Conservation (phyloP, 1,284 basidiomycete species). For the Leccinum discolor region DNA sequence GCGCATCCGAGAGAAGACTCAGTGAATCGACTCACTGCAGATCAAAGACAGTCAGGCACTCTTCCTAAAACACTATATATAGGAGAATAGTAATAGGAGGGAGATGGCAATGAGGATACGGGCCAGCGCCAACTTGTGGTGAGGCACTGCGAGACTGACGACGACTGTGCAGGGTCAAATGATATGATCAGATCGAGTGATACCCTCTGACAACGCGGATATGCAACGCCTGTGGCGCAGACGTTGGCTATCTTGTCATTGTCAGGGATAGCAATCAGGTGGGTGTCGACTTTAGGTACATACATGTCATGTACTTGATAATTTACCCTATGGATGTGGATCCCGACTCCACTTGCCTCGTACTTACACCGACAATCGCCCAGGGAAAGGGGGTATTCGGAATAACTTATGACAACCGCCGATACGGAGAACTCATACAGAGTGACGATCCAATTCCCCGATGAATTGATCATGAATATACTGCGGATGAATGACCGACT, state of each 20-base stretch:
- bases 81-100: slow-evolving; percentile 5
- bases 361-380: slow-evolving; percentile 2
- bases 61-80: not conserved
- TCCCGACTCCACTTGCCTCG: slow-evolving; percentile 5
- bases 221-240: slow-evolving; percentile 5
- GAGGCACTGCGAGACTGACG: slow-evolving; percentile 7
- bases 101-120: slow-evolving; percentile 5
- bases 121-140: slow-evolving; percentile 3
- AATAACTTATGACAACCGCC: slow-evolving; percentile 1
- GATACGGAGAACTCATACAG: slow-evolving; percentile 1
- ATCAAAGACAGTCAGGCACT: slow-evolving; percentile 2
- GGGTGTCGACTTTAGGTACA: slow-evolving; percentile 12
- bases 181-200: slow-evolving; percentile 20
- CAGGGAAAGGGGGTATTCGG: not conserved
- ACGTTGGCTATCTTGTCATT: slow-evolving; percentile 8
- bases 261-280: slow-evolving; percentile 3
- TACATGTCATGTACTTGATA: not conserved
- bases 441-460: slow-evolving; percentile 2
- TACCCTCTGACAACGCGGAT: slow-evolving; percentile 21
- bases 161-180: slow-evolving; percentile 18
- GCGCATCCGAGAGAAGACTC: not conserved
- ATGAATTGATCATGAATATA: slow-evolving; percentile 1
- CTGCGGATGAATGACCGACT: not conserved
- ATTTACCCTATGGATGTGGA: slow-evolving; percentile 2
- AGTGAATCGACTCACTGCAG: not conserved